phyloP scores from a whole-genome alignment of 192 early-diverging fungal genomes.

The Podila minutissima region DNA sequence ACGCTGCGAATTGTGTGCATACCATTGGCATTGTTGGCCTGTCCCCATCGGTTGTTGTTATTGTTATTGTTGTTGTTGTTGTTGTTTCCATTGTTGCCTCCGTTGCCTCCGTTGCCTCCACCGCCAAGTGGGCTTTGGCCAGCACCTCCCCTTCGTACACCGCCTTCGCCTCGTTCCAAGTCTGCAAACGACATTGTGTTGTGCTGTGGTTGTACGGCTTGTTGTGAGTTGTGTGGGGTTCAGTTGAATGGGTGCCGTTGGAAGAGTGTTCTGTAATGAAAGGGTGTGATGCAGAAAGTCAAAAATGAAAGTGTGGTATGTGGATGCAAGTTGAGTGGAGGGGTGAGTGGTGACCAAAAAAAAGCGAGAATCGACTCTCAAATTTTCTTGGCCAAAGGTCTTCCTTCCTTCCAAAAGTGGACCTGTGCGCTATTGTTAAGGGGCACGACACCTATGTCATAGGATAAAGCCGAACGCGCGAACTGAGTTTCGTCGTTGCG shows the following conservation, averaged over 20 bases:
- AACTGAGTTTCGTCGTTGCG: too few relatives aligned
- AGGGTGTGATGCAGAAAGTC: neutral
- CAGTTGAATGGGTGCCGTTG: neutral
- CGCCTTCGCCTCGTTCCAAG: conserved; percentile 62
- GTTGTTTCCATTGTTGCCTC: conserved; percentile 1
- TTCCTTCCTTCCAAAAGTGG: too few relatives aligned
- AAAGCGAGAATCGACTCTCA: too few relatives aligned
- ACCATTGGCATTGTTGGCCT: too few relatives aligned
- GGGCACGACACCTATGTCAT: too few relatives aligned
- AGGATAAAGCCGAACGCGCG: too few relatives aligned
- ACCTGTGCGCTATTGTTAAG: too few relatives aligned
- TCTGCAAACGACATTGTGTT: conserved; percentile 72
- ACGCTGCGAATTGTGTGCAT: too few relatives aligned
- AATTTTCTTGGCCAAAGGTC: too few relatives aligned
- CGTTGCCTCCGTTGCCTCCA: neutral
- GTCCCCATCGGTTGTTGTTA: conserved; percentile 8
- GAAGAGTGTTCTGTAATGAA: neutral
- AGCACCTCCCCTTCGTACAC: conserved; percentile 1
- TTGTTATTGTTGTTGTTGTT: conserved; percentile 17
- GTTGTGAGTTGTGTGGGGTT: neutral
- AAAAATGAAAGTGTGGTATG: neutral
- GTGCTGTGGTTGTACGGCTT: neutral
- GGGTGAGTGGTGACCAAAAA: too few relatives aligned
- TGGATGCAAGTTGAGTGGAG: too few relatives aligned
- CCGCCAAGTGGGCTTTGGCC: conserved; percentile 18